Evolutionary conservation across 2,329 filamentous ascomycete genomes (phyloP).

Genomic region (Tolypocladium tundrense): DNA sequence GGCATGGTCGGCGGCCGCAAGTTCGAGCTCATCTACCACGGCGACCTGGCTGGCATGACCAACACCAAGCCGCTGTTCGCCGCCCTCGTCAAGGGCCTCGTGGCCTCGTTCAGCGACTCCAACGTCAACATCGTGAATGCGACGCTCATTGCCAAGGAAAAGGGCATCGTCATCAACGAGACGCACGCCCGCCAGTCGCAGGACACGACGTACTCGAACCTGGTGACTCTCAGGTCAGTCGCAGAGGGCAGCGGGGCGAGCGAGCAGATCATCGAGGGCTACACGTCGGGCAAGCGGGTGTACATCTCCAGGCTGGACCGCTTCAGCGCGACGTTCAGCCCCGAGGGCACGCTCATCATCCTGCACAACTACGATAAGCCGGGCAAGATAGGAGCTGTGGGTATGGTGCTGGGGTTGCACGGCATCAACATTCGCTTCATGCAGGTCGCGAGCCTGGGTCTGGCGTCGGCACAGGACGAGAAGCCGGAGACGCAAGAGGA

Average conservation of each 20-base stretch:
- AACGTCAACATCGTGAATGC: slow-evolving; percentile 81
- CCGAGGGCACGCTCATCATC: slow-evolving; percentile 65
- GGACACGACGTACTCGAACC: slow-evolving; percentile 55
- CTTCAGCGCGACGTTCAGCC: slow-evolving; percentile 64
- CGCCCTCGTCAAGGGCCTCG: slow-evolving; percentile 66
- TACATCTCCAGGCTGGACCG: slow-evolving; percentile 65
- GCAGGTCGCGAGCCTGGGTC: slow-evolving; percentile 52
- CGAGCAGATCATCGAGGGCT: slow-evolving; percentile 50
- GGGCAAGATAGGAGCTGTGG: slow-evolving; percentile 74
- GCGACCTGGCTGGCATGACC: slow-evolving; percentile 57
- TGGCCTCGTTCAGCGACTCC: slow-evolving; percentile 55
- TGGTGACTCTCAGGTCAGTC: slow-evolving; percentile 57
- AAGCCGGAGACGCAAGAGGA: slow-evolving; percentile 15
- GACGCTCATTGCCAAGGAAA: slow-evolving; percentile 62
- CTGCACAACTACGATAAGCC: slow-evolving; percentile 73
- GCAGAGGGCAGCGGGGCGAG: slow-evolving; percentile 15
- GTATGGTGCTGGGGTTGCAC: slow-evolving; percentile 56
- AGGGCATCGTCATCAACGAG: slow-evolving; percentile 69
- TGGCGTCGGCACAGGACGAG: slow-evolving; percentile 10
- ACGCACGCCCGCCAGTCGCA: slow-evolving; percentile 52
- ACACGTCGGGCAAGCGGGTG: slow-evolving; percentile 50
- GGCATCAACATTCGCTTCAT: slow-evolving; percentile 74
- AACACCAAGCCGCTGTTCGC: slow-evolving; percentile 74
- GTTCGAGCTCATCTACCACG: slow-evolving; percentile 71
- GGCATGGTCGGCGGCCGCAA: slow-evolving; percentile 48